Base-by-base conservation (phyloP, 2,329 filamentous ascomycete genomes). In the Ophiocordyceps australis region DNA sequence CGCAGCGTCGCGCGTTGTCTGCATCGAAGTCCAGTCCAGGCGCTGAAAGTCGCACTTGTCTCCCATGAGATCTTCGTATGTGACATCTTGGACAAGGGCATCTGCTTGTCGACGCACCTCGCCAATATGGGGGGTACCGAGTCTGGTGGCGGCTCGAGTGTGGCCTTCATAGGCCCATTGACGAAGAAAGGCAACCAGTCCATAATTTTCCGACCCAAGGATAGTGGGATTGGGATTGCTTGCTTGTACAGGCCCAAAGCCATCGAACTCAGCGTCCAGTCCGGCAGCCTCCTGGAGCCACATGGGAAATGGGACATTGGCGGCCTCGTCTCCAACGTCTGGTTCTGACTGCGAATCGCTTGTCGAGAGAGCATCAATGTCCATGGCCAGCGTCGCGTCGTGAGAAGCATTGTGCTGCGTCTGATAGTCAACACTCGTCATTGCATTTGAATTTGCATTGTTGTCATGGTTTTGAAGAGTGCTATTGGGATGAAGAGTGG, bases 11-110 rank as follows among this genome's bases (percentile, higher is more conserved):
- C 66, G 57, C 9, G 55, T 55, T 3, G 68, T 59, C 3, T 59
- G 59, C 33, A 74, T 46, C 9, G 50, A 43, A 3, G 42, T 35
- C 70, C 70, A 74, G 38, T 71, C 45, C 19, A 74, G 50, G 26
- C 68, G 65, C 37, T 75, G 70, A 14, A 71, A 42, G 36, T 75
- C 70, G 29, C 50, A 66, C 24, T 36, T 28, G 24, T 74, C 65
- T 2, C 65, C 68, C n/a, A 49, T 39, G 6, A 75, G 52, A 27
- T 73, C 56, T 5, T 41, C 38, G 31, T 58, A 60, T 3, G 41
- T 31, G 17, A 54, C 36, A 23, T 42, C 34, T 6, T 37, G 27
- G 9, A 41, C 21, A 4, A 25, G 26, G 10, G 30, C 17, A 13
- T 26, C 26, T 9, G 38, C 42, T 31, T 48, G 43, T 26, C 39